Evolutionary conservation across 176 grass and related monocot genomes (phyloP).

Genomic region (Microstegium vimineum): DNA sequence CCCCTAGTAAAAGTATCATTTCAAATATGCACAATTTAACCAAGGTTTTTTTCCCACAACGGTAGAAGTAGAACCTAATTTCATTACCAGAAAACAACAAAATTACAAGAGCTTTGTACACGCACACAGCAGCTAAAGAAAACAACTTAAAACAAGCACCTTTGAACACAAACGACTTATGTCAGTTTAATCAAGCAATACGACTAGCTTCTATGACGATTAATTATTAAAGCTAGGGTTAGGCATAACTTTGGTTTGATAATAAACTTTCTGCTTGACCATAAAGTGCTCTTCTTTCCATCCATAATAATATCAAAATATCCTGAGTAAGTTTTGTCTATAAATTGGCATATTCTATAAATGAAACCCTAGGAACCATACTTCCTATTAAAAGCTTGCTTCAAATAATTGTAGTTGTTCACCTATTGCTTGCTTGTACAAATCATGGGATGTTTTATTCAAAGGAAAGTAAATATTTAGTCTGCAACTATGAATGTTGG

Average conservation of each 20-base stretch:
- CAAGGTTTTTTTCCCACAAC: background rate
- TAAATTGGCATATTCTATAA: background rate
- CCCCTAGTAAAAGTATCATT: background rate
- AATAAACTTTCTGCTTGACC: background rate
- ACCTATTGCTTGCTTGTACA: background rate
- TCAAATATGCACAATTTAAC: background rate
- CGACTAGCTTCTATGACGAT: too few relatives aligned
- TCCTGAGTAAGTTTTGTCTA: background rate
- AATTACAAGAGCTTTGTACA: background rate
- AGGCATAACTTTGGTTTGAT: background rate
- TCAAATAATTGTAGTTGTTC: background rate
- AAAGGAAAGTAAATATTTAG: constrained; percentile 8
- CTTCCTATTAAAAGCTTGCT: background rate
- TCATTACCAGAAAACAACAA: background rate
- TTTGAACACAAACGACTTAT: too few relatives aligned
- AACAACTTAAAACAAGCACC: too few relatives aligned
- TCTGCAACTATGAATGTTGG: background rate
- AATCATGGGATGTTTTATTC: background rate
- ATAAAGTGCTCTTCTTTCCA: background rate
- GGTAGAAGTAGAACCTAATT: background rate
- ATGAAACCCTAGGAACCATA: background rate
- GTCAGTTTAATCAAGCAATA: too few relatives aligned
- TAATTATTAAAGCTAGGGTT: too few relatives aligned
- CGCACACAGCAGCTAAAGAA: too few relatives aligned
- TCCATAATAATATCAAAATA: constrained; percentile 1